Conservation (phyloP, 257 asterid genomes). For the Salvia splendens region DNA sequence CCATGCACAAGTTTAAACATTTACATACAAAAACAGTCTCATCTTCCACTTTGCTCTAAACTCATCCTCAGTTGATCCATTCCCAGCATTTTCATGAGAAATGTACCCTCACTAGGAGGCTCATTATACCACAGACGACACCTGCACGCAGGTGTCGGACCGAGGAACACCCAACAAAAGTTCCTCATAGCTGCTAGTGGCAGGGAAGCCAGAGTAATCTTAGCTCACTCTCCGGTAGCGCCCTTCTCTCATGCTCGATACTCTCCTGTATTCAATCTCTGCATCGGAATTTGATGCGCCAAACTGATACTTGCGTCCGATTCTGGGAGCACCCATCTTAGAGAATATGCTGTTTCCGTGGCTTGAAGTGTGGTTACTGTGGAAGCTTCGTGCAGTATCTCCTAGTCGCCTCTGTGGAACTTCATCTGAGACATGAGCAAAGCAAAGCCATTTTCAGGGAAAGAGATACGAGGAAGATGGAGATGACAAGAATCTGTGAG, state of each 20-base stretch:
- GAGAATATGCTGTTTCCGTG: slow-evolving; percentile 69
- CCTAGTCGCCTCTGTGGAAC: slow-evolving; percentile 46
- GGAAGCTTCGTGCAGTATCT: slow-evolving; percentile 45
- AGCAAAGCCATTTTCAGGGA: neutral
- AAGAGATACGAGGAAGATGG: neutral
- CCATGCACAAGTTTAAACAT: slow-evolving; percentile 28
- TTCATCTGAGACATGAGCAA: slow-evolving; percentile 47
- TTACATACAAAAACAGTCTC: slow-evolving; percentile 4
- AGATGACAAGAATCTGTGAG: no score
- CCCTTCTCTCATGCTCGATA: slow-evolving; percentile 76
- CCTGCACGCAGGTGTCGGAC: slow-evolving; percentile 18
- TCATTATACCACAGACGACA: slow-evolving; percentile 5
- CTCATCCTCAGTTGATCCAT: slow-evolving; percentile 1
- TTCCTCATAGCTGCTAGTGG: slow-evolving; percentile 31
- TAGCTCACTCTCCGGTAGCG: slow-evolving; percentile 41
- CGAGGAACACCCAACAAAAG: slow-evolving; percentile 32
- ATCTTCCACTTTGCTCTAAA: slow-evolving; percentile 13
- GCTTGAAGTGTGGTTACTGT: slow-evolving; percentile 45
- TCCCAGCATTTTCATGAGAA: neutral
- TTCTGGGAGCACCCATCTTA: slow-evolving; percentile 56
- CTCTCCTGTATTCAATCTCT: slow-evolving; percentile 89
- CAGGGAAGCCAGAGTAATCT: slow-evolving; percentile 38
- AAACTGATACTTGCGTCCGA: slow-evolving; percentile 54
- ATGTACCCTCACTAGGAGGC: neutral
- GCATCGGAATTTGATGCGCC: slow-evolving; percentile 89